Evolutionary conservation across 2,329 filamentous ascomycete species (phyloP).

Genomic region (Dothistroma septosporum): DNA sequence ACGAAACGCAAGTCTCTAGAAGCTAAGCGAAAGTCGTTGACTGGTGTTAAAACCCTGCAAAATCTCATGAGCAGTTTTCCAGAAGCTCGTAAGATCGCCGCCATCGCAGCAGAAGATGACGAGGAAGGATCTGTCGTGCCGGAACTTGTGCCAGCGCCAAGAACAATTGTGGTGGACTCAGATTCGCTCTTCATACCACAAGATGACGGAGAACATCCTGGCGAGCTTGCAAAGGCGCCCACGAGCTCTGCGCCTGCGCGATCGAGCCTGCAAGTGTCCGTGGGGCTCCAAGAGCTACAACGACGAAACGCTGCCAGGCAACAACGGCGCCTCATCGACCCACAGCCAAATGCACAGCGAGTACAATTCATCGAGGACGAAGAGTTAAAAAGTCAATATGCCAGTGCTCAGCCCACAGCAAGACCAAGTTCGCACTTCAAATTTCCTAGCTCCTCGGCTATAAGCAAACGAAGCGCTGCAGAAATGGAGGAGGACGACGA

Average conservation of each 20-base stretch:
- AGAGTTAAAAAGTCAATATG: conserved; percentile 2
- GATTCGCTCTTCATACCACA: background rate
- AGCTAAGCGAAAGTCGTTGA: conserved; percentile 11
- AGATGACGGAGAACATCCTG: background rate
- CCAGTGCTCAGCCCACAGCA: conserved; percentile 11
- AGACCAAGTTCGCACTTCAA: conserved; percentile 10
- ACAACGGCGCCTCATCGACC: conserved; percentile 25
- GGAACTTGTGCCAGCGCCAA: background rate
- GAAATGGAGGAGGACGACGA: conserved; percentile 31
- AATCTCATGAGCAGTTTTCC: background rate
- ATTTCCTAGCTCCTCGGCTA: background rate
- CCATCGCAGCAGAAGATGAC: background rate
- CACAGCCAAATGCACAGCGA: conserved; percentile 20
- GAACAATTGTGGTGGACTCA: background rate
- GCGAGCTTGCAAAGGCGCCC: background rate
- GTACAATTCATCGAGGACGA: conserved; percentile 10
- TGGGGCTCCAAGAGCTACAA: background rate
- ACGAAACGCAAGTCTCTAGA: conserved; percentile 19
- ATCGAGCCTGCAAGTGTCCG: background rate
- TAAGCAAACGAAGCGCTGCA: conserved; percentile 26
- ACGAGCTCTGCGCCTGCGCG: background rate
- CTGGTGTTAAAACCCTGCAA: background rate
- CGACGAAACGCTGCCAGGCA: background rate
- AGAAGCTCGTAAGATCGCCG: background rate
- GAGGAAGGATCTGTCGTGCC: background rate